A percentile compares a stretch with the other conserved stretches of the same genome.
phyloP scores from a whole-genome alignment of 176 grass and related monocot species.

The Tuctoria greenei region DNA sequence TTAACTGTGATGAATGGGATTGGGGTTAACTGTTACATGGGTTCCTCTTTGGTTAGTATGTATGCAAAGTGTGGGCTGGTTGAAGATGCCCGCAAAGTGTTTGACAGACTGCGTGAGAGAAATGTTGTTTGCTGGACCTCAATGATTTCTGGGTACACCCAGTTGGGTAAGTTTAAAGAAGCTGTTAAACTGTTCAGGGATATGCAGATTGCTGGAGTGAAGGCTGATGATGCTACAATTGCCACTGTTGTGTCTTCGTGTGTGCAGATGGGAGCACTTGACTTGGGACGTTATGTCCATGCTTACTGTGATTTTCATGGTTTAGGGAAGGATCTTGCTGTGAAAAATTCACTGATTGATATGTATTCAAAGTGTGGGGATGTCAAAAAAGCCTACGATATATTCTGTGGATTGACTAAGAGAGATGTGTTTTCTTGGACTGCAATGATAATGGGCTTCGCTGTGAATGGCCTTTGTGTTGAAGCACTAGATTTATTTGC shows the following conservation, averaged over 20 bases:
- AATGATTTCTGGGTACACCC: conserved; percentile 73
- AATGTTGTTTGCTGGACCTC: conserved; percentile 89
- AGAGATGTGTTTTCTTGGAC: conserved; percentile 88
- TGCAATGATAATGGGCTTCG: conserved; percentile 78
- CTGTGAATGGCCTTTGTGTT: conserved; percentile 67
- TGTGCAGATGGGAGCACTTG: conserved; percentile 73
- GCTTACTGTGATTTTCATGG: conserved; percentile 69
- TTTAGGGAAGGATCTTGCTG: conserved; percentile 55
- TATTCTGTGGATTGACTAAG: conserved; percentile 57
- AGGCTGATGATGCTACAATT: conserved; percentile 66
- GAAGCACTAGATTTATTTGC: conserved; percentile 85
- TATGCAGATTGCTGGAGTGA: conserved; percentile 70
- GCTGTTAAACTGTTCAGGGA: conserved; percentile 69
- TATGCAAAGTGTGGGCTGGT: conserved; percentile 67
- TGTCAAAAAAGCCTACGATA: conserved; percentile 61
- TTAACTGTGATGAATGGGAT: conserved; percentile 68
- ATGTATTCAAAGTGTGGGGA: conserved; percentile 97
- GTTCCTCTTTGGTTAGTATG: conserved; percentile 83
- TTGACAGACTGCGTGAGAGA: conserved; percentile 59
- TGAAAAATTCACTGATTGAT: conserved; percentile 84
- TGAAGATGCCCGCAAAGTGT: conserved; percentile 68
- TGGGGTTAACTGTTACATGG: conserved; percentile 60
- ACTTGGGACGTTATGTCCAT: conserved; percentile 70
- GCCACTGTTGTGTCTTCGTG: conserved; percentile 83
- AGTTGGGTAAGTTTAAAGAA: conserved; percentile 67